Evolutionary conservation across 2,329 filamentous ascomycete species (phyloP), one percentile per base, ranked within the genome.

Genomic region (Tolypocladium amazonense): DNA sequence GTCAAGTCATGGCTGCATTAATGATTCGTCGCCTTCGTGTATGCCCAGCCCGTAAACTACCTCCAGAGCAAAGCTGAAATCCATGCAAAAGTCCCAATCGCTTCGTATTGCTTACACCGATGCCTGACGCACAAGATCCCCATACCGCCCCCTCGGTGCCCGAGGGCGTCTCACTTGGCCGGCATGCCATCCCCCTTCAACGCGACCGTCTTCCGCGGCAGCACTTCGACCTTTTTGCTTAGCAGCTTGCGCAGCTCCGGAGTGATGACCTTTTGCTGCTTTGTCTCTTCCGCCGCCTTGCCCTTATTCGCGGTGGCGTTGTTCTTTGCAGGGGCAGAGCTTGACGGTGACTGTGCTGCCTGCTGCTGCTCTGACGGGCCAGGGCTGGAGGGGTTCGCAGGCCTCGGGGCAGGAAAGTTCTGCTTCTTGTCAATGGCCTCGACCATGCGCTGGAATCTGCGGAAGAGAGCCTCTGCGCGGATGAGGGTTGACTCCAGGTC

Each of bases 341-440:
- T 27, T 11, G 58, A 63, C 23, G 53, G 50, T 4, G 50, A 12
- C 18, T 59, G 58, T 59, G 63, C 56, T 63, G 58, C 58, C 11
- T 58, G 59, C 58, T 58, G 59, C 58, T 63, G 39, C 50, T 55
- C 20, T 12, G 25, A 15, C 3, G 41, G 14, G 9, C 35, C 5
- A 14, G 56, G 56, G 41, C 56, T 57, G 39, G 30, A 30, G 8
- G 56, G 11, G 9, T 30, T 30, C 27, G 30, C 56, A 5, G 30
- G 27, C 53, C 68, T 75, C 70, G 60, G 85, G 0, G 79, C 76
- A 0, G 92, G 92, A 66, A 96, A 95, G 68, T 90, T 92, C 57
- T 88, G 81, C 73, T 94, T 95, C 76, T 94, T 93, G 73, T 99
- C 95, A 41, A 96, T 88, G 0, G 90, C 89, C 69, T 97, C 91